Percentiles rank a stretch among this genome's conserved stretches.
phyloP scores from a whole-genome alignment of 2,329 filamentous ascomycete genomes.

The Aspergillus candidus region DNA sequence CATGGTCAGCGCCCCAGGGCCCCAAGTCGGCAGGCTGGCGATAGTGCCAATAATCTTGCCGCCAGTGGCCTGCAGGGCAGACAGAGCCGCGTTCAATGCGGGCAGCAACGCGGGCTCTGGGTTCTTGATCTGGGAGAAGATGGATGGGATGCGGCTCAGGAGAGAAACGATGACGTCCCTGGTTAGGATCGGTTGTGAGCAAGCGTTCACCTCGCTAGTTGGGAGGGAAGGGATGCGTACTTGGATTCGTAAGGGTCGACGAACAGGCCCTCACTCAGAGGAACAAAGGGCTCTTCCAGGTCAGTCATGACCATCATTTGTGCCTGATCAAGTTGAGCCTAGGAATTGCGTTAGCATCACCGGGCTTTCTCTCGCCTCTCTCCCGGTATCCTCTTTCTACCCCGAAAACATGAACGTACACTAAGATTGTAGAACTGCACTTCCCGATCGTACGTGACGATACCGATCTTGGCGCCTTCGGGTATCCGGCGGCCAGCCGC shows the following conservation, averaged over 20 bases:
- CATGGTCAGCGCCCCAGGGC: slow-evolving; percentile 76
- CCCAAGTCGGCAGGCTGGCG: slow-evolving; percentile 83
- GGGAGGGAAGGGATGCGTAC: slow-evolving; percentile 31
- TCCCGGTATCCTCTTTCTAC: no score
- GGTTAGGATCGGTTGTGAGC: slow-evolving; percentile 19
- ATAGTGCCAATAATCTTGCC: slow-evolving; percentile 89
- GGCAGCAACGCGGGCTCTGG: slow-evolving; percentile 85
- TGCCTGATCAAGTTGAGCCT: slow-evolving; percentile 72
- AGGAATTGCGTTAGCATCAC: slow-evolving; percentile 19
- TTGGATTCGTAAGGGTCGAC: slow-evolving; percentile 90
- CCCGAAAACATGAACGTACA: slow-evolving; percentile 44
- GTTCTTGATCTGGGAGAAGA: slow-evolving; percentile 84
- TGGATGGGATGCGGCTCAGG: slow-evolving; percentile 71
- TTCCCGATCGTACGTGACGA: slow-evolving; percentile 93
- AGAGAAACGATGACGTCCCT: slow-evolving; percentile 77
- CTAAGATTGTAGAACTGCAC: slow-evolving; percentile 97
- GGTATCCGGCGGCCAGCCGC: slow-evolving; percentile 57
- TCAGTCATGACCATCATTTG: slow-evolving; percentile 99
- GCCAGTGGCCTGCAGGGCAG: slow-evolving; percentile 78
- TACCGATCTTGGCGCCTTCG: slow-evolving; percentile 77
- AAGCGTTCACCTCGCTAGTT: not conserved
- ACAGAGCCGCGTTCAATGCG: slow-evolving; percentile 72
- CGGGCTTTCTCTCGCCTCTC: no score
- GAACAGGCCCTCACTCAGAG: slow-evolving; percentile 84
- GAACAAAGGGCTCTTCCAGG: slow-evolving; percentile 91